Evolutionary conservation across 1,139 yeast genomes (phyloP).

Genomic region (Hemisphaericaspora xylanilytica): DNA sequence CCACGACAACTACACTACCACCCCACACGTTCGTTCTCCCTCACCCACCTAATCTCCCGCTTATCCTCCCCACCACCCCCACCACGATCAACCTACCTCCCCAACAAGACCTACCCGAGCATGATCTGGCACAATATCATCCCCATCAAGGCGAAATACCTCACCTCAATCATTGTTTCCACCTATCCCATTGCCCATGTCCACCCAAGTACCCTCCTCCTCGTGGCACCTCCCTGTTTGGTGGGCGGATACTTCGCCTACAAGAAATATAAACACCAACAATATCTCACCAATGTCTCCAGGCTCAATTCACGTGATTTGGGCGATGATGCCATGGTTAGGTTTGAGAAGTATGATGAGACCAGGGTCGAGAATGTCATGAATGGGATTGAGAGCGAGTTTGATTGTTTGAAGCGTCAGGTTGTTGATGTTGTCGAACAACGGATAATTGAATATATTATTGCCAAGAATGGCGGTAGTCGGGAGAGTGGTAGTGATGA

Average conservation of each 20-base stretch:
- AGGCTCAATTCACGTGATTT: constrained; percentile 12
- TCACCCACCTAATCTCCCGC: too few relatives aligned
- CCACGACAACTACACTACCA: too few relatives aligned
- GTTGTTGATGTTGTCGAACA: constrained; percentile 26
- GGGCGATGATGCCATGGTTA: constrained; percentile 17
- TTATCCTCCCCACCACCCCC: constrained; percentile 22
- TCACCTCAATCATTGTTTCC: constrained; percentile 24
- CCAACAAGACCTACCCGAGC: constrained; percentile 24
- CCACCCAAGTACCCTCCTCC: constrained; percentile 35
- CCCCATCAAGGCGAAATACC: constrained; percentile 30
- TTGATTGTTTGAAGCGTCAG: constrained; percentile 34
- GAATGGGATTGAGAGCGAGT: constrained; percentile 39
- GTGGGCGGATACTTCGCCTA: constrained; percentile 27
- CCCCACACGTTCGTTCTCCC: too few relatives aligned
- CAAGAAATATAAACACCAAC: constrained; percentile 13
- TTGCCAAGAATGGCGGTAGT: too few relatives aligned
- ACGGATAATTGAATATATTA: constrained; percentile 24
- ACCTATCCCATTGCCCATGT: constrained; percentile 34
- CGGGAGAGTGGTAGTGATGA: constrained; percentile 6
- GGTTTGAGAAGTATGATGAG: constrained; percentile 35
- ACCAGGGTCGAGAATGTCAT: constrained; percentile 28
- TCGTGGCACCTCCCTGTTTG: constrained; percentile 38
- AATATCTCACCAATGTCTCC: constrained; percentile 17
- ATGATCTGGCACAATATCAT: constrained; percentile 28
- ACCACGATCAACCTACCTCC: constrained; percentile 33